Base-by-base conservation (phyloP, 106 monocot genomes). In the Iris macrosiphon region DNA sequence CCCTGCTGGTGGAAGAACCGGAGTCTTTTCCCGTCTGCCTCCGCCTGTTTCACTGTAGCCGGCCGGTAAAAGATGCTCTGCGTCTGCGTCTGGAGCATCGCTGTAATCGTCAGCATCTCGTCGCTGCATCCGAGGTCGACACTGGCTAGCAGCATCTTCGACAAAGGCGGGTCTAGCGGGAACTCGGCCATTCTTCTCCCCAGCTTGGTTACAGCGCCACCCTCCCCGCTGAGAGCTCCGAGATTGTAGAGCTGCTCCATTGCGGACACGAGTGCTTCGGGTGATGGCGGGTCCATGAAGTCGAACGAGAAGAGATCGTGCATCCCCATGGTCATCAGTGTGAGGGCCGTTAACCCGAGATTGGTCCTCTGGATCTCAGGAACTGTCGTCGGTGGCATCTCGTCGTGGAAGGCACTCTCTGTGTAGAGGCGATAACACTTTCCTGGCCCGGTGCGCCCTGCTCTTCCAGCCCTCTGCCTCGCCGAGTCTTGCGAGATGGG, bases 161-260 rank as follows among this genome's bases (percentile, higher is more conserved):
- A 89, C 15, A 94, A 50, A 28, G 89, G 94, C 4, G 94, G 89
- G 0, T 94, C 94, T 27, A 94, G 49, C 19, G 94, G 94, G 47
- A 94, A 94, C 61, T 94, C 94, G 45, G 94, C 94, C 94, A 94
- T 94, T 68, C 89, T 94, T 41, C 94, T 75, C 18, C 94, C 94
- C 57, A 94, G 71, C 56, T 94, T 94, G 0, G 94, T 94, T 12
- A 94, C 56, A 22, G 89, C 61, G 6, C n/a, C 67, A 4, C 94
- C 94, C 62, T 94, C 94, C 49, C 89, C 94, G 76, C 89, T 88
- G 40, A 94, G 52, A 45, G 94, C 94, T 59, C 94, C 94, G 30
- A 94, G 69, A 49, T 72, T 88, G 59, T 81, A 94, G 9, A 94
- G 59, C 37, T 94, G 94, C 35, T 94, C 94, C 94, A 94, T 94